A percentile compares a stretch with the other conserved stretches of the same genome.
Conservation (phyloP, 495 filamentous ascomycete genomes). For the Aspergillus sparsus region DNA sequence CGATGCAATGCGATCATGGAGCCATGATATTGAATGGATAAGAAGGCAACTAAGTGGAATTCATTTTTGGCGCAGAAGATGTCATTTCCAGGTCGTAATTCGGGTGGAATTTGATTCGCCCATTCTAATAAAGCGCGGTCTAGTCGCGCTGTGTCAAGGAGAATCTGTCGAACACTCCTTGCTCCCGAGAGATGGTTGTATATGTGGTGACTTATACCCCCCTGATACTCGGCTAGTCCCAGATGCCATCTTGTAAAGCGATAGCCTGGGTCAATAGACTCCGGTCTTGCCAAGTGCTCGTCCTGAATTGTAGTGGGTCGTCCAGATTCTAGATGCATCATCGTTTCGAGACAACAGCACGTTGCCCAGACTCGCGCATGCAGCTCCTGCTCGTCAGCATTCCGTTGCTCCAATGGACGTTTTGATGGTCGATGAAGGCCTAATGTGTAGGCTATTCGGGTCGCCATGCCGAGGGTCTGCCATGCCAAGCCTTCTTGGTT, state of each 20-base stretch:
- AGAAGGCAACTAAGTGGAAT: constrained; percentile 14
- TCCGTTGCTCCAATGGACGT: background rate
- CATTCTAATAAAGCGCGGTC: constrained; percentile 10
- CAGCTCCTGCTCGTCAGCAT: background rate
- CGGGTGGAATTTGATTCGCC: constrained; percentile 14
- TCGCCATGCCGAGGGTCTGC: constrained; percentile 22
- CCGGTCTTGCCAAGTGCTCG: background rate
- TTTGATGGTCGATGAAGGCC: constrained; percentile 11
- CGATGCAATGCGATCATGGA: constrained; percentile 20
- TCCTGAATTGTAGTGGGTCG: constrained; percentile 5
- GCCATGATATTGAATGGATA: constrained; percentile 20
- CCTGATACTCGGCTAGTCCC: constrained; percentile 16
- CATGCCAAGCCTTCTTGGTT: constrained; percentile 22
- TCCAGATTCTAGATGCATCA: constrained; percentile 22
- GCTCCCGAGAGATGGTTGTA: constrained; percentile 10
- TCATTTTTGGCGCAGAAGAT: constrained; percentile 10
- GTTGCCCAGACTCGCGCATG: constrained; percentile 13
- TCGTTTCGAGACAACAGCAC: constrained; percentile 19
- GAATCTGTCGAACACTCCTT: constrained; percentile 16
- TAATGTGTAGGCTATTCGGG: constrained; percentile 19
- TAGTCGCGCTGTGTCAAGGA: constrained; percentile 17
- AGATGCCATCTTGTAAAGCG: constrained; percentile 20
- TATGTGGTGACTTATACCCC: constrained; percentile 20
- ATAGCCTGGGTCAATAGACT: background rate
- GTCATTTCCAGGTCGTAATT: constrained; percentile 19